These are phyloP conservation scores for Xylaria hypoxylon DNA, from an alignment of 2,329 filamentous ascomycete species.

Conservation along the genomic window DNA sequence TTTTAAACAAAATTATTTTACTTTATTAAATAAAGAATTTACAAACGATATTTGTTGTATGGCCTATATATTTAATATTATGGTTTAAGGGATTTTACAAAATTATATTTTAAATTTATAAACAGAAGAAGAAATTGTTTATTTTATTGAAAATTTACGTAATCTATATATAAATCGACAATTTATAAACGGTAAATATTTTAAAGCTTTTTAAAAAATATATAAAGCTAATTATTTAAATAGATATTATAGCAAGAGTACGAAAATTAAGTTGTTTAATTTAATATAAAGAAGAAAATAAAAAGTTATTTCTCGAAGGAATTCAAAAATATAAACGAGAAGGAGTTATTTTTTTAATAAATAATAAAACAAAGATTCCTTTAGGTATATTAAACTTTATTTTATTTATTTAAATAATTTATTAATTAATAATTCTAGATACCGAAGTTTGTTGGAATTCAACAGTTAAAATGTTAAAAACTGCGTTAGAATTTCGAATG, in stretches of 20 bases:
- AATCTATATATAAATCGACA: constrained; percentile 3
- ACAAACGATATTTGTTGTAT: not conserved
- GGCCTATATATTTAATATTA: not conserved
- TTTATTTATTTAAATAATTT: too few relatives aligned
- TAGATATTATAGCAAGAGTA: not conserved
- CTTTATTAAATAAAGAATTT: not conserved
- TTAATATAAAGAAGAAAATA: not conserved
- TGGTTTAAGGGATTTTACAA: not conserved
- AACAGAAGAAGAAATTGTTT: not conserved
- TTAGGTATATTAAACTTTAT: too few relatives aligned
- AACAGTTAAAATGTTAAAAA: too few relatives aligned
- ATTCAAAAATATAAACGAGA: too few relatives aligned
- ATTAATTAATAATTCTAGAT: too few relatives aligned
- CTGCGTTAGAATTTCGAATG: too few relatives aligned
- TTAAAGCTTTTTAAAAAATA: not conserved
- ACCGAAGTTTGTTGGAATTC: not conserved
- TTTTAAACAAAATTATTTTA: not conserved
- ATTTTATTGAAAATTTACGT: too few relatives aligned
- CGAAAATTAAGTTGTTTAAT: not conserved
- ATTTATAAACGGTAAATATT: not conserved
- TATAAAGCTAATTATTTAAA: not conserved
- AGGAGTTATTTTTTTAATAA: too few relatives aligned
- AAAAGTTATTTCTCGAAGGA: not conserved
- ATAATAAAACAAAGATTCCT: too few relatives aligned
- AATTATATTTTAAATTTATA: not conserved